Base-by-base conservation (phyloP, 805 yeast species). In the Ogataea minuta region DNA sequence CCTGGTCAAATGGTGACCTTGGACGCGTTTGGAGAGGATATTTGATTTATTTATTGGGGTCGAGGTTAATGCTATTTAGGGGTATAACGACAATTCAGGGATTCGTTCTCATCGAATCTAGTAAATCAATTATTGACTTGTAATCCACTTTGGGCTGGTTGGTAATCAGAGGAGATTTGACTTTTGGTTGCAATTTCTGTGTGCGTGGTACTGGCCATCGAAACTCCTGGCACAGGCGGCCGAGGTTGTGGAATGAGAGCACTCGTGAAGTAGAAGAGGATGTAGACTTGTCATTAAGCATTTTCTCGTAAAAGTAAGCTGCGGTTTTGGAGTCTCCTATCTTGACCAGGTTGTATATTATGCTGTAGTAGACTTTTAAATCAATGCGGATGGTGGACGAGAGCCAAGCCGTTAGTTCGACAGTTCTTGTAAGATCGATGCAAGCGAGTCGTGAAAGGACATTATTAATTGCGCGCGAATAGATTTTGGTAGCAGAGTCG, bases 1-100 rank as follows among this genome's bases (percentile, higher is more conserved):
- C 99, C 98, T 1, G 99, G 99, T 36, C 95, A 93, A 66, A 81
- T 81, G 9, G 79, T 93, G 39, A 80, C 83, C 23, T 66, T 91
- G 47, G 88, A 76, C 54, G 75, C 78, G 38, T 77, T 84, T 52
- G 84, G 83, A 28, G 95, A 84, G 61, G 95, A 87, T 60, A 71
- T 85, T 52, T 85, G 51, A 57, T 33, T 28, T 15, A 19, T 32
- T 37, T 31, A 32, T 31, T 19, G 31, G 36, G 23, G 16, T 24
- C 21, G 20, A 31, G 34, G 36, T 26, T 15, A 24, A 14, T 23
- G 28, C 21, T 32, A 16, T 32, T 9, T 21, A 23, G 27, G 26
- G 13, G 34, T 25, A 14, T 13, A 23, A 31, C 84, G 60, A 95
- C 86, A 59, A 70, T 85, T 51, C 85, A 50, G 57, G 39, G 15